phyloP scores from a whole-genome alignment of 352 stramenopile species.

The Plasmopara muralis region DNA sequence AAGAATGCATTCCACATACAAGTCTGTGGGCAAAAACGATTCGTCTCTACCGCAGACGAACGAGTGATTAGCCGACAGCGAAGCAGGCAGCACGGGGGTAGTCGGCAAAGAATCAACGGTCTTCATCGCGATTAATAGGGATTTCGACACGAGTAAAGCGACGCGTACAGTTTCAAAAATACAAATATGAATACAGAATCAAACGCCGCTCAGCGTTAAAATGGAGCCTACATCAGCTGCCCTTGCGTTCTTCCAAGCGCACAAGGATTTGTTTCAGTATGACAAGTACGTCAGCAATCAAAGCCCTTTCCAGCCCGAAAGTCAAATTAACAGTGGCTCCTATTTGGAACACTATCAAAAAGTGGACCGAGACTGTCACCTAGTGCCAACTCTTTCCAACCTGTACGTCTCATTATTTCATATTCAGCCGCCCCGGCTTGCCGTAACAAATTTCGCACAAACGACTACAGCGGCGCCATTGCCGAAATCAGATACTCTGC shows the following conservation, averaged over 20 bases:
- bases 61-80: constrained; percentile 4
- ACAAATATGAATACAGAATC: constrained; percentile 3
- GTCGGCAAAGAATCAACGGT: constrained; percentile 15
- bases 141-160: constrained; percentile 2
- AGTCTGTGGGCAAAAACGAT: constrained; percentile 49
- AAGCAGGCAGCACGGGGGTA: constrained; percentile 10
- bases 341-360: constrained; percentile 50
- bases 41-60: constrained; percentile 46
- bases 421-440: not conserved
- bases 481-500: constrained; percentile 4
- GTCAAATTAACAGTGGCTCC: constrained; percentile 10
- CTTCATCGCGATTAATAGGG: constrained; percentile 9
- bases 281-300: constrained; percentile 36
- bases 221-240: constrained; percentile 16
- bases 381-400: constrained; percentile 4
- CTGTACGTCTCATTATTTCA: constrained; percentile 14
- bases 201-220: not conserved
- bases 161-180: constrained; percentile 7
- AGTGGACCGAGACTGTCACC: constrained; percentile 19
- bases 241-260: constrained; percentile 41
- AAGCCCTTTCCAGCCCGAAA: constrained; percentile 14
- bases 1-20: constrained; percentile 54
- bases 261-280: constrained; percentile 68
- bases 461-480: not conserved
- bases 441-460: constrained; percentile 1